phyloP scores from a whole-genome alignment of 2,329 filamentous ascomycete species.

The Aureobasidium sp. region DNA sequence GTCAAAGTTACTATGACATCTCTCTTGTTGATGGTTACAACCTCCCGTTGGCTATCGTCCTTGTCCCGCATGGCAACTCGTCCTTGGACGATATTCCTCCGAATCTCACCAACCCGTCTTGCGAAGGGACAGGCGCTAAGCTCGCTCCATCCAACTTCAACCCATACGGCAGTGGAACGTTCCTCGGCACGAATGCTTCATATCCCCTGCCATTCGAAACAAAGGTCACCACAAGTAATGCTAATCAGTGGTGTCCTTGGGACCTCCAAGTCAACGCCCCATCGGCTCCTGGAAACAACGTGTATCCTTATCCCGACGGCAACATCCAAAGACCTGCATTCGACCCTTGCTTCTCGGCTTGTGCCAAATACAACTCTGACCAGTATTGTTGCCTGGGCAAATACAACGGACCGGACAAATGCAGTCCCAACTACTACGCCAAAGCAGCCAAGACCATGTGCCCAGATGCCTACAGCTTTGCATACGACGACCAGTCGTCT shows the following conservation, averaged over 20 bases:
- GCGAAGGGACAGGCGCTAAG: constrained; percentile 62
- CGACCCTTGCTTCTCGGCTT: constrained; percentile 70
- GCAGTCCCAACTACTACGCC: constrained; percentile 60
- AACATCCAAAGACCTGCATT: constrained; percentile 62
- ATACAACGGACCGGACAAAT: constrained; percentile 55
- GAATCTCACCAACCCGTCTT: constrained; percentile 68
- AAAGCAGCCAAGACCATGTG: constrained; percentile 64
- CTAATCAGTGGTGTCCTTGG: constrained; percentile 72
- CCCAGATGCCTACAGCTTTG: constrained; percentile 75
- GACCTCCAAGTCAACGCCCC: constrained; percentile 62
- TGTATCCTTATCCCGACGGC: constrained; percentile 75
- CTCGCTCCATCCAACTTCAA: constrained; percentile 38
- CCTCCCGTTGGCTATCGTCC: constrained; percentile 54
- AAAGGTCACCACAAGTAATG: constrained; percentile 45
- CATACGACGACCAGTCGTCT: constrained; percentile 49
- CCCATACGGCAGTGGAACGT: constrained; percentile 45
- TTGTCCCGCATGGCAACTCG: constrained; percentile 48
- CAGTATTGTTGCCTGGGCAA: constrained; percentile 68
- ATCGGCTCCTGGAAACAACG: constrained; percentile 60
- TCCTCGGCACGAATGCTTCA: constrained; percentile 54
- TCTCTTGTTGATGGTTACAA: constrained; percentile 83
- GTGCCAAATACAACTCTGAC: constrained; percentile 57
- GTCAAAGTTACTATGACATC: constrained; percentile 75
- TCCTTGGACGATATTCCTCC: constrained; percentile 57
- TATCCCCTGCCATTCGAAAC: constrained; percentile 62